Conservation (phyloP, 352 stramenopile genomes). For the Plasmopara viticola region DNA sequence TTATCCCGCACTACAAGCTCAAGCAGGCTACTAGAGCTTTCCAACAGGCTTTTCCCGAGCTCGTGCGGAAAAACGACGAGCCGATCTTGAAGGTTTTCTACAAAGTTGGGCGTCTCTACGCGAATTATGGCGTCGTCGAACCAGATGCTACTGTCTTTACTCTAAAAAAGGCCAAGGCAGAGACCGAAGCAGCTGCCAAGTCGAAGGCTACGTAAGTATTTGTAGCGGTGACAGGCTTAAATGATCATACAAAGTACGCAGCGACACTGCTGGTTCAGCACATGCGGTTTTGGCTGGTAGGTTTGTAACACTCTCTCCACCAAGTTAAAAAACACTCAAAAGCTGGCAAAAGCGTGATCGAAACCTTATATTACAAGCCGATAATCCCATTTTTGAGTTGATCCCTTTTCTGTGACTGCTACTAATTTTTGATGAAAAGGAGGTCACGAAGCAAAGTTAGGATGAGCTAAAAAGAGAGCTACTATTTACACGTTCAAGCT, state of each 20-base stretch:
- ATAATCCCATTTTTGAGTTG: too few relatives aligned
- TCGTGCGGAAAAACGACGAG: slow-evolving; percentile 62
- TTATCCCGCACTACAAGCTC: slow-evolving; percentile 85
- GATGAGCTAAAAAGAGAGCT: slow-evolving; percentile 10
- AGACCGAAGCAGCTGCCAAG: slow-evolving; percentile 25
- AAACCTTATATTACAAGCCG: too few relatives aligned
- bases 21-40: slow-evolving; percentile 56
- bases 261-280: too few relatives aligned
- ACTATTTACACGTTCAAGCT: slow-evolving; percentile 21
- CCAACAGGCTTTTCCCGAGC: slow-evolving; percentile 58
- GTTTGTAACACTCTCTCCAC: too few relatives aligned
- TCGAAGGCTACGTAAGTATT: slow-evolving; percentile 22
- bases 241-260: too few relatives aligned
- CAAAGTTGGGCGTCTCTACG: slow-evolving; percentile 53
- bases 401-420: too few relatives aligned
- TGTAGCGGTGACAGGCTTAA: too few relatives aligned
- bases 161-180: slow-evolving; percentile 48
- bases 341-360: too few relatives aligned
- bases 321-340: too few relatives aligned
- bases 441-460: too few relatives aligned
- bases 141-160: slow-evolving; percentile 59
- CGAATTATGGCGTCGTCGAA: slow-evolving; percentile 65
- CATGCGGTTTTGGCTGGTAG: too few relatives aligned
- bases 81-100: slow-evolving; percentile 65
- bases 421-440: too few relatives aligned